Percentiles rank a stretch among this genome's conserved stretches.
Evolutionary conservation across 2,329 filamentous ascomycete genomes (phyloP).

Genomic region (Fusarium protoensiforme): DNA sequence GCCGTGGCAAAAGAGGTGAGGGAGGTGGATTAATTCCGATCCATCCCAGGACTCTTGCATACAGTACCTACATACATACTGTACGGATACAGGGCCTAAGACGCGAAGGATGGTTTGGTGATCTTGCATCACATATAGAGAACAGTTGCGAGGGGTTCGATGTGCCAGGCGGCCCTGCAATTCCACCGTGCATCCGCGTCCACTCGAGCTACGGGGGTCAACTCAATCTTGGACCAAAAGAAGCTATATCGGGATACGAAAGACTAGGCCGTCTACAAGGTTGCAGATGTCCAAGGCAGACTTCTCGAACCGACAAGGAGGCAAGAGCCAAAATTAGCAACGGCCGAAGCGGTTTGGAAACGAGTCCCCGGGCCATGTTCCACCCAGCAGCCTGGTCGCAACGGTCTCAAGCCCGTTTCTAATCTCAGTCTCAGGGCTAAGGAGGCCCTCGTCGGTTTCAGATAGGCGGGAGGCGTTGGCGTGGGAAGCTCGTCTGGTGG

Average conservation of each 20-base stretch:
- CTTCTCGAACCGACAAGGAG: neutral
- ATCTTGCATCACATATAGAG: conserved; percentile 27
- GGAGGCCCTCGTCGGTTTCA: conserved; percentile 36
- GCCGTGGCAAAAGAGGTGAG: conserved; percentile 66
- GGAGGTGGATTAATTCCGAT: conserved; percentile 50
- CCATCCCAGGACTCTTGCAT: conserved; percentile 18
- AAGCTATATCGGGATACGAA: conserved; percentile 26
- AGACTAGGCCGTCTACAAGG: neutral
- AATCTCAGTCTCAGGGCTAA: conserved; percentile 38
- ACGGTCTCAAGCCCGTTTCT: conserved; percentile 41
- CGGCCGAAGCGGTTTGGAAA: conserved; percentile 28
- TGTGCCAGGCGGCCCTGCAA: conserved; percentile 13
- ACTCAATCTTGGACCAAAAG: conserved; percentile 9
- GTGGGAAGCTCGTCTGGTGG: conserved; percentile 19
- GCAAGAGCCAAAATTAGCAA: conserved; percentile 41
- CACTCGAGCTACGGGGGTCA: conserved; percentile 5
- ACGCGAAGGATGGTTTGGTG: conserved; percentile 8
- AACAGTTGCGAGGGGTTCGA: conserved; percentile 2
- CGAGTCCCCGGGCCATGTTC: conserved; percentile 28
- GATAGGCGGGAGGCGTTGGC: conserved; percentile 37
- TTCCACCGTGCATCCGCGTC: conserved; percentile 8
- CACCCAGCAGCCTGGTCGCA: conserved; percentile 38
- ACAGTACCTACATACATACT: neutral
- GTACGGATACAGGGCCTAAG: neutral
- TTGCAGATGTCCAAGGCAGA: neutral